These are phyloP conservation scores for Centrapalus pauciflorus DNA, from an alignment of 129 eudicot species.

Conservation along the genomic window DNA sequence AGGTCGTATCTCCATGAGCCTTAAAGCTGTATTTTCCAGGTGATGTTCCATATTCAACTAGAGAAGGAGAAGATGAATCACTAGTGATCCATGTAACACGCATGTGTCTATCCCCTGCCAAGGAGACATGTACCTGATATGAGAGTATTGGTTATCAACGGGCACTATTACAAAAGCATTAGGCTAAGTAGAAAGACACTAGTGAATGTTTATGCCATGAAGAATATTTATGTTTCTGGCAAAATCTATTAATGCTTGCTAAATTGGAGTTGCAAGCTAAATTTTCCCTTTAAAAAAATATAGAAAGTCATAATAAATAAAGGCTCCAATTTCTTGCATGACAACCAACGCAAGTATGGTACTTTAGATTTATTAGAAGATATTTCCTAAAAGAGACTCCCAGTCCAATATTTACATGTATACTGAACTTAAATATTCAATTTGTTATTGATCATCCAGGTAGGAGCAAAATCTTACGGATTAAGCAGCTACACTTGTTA, in stretches of 20 bases:
- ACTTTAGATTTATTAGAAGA: neutral
- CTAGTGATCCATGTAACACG: constrained; percentile 69
- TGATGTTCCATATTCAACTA: constrained; percentile 78
- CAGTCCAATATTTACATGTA: neutral
- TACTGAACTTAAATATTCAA: neutral
- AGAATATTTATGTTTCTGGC: neutral
- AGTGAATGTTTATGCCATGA: neutral
- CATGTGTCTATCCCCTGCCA: constrained; percentile 72
- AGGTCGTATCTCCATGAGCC: constrained; percentile 67
- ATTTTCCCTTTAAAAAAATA: neutral
- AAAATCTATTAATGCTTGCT: neutral
- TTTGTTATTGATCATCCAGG: neutral
- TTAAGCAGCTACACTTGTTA: neutral
- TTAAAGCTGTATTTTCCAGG: constrained; percentile 50
- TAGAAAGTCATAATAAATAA: neutral
- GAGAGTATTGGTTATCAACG: constrained; percentile 6
- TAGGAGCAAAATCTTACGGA: neutral
- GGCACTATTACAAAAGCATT: neutral
- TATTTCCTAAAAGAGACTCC: neutral
- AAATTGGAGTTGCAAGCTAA: constrained; percentile 6
- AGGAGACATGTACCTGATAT: constrained; percentile 83
- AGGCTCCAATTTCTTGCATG: neutral
- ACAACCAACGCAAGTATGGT: neutral
- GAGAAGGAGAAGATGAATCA: constrained; percentile 54
- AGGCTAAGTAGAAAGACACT: neutral